Base-by-base conservation (phyloP, 441 rosid genomes). In the Manihot esculenta region DNA sequence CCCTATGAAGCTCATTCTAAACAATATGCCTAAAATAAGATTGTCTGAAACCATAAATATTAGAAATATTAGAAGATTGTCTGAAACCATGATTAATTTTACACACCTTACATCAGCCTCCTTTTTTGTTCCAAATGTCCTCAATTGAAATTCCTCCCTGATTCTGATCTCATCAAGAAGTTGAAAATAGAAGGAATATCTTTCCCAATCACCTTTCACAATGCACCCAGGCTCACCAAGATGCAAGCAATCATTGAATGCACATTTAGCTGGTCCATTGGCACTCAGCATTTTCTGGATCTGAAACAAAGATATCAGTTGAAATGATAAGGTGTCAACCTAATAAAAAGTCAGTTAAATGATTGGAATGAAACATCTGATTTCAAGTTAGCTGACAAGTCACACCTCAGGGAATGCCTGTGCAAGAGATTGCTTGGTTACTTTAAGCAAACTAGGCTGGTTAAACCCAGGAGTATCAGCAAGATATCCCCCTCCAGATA, bases 381-480 rank as follows among this genome's bases (percentile, higher is more conserved):
- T 30, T 45, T 10, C 15, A 63, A 47, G 11, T 48, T 68, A 55
- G 53, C 61, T 62, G n/a, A 66, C 24, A 17, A 65, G 58, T 69
- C 84, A 80, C 72, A 92, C 99, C 97, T 94, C 99, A 3, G 97
- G 99, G 66, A 92, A 94, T 65, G 91, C 73, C 58, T 84, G 76
- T 4, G 94, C 86, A 72, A 94, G 94, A 77, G 97, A 88, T 10
- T 89, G 97, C 81, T 87, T 90, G 10, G 97, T 92, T 50, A 94
- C 99, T 90, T 90, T 94, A 44, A 89, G 51, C 70, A 94, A 78
- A 76, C 95, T 89, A 54, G 99, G 97, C 74, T 90, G 97, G 82
- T 86, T 92, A 80, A 94, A 94, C 68, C 97, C 99, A 56, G 99
- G 97, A 72, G 99, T 94, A 83, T 94, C 97, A 8, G 97, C 97